phyloP scores from a whole-genome alignment of 2,329 filamentous ascomycete species.

The Diaporthe citrichinensis region DNA sequence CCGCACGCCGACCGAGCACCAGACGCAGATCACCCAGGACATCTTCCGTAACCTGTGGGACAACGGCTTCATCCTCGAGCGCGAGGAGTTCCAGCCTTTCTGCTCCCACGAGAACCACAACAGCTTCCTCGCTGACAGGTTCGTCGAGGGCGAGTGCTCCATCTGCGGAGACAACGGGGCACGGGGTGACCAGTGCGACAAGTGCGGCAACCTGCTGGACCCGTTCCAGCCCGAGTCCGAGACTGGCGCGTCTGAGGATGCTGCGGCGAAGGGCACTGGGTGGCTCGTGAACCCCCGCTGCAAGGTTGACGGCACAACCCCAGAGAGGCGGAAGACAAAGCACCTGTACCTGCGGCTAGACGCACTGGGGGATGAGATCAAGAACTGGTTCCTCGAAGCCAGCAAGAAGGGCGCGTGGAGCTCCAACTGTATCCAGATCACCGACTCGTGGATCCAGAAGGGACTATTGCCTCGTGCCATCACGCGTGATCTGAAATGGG shows the following conservation, averaged over 20 bases:
- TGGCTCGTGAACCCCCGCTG: constrained; percentile 79
- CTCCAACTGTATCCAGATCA: constrained; percentile 81
- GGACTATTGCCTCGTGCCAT: constrained; percentile 90
- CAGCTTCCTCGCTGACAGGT: constrained; percentile 87
- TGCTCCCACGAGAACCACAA: constrained; percentile 78
- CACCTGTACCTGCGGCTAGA: constrained; percentile 93
- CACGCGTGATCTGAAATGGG: constrained; percentile 94
- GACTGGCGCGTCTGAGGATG: constrained; percentile 49
- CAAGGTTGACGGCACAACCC: constrained; percentile 89
- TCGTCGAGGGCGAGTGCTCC: constrained; percentile 84
- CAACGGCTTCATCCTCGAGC: constrained; percentile 90
- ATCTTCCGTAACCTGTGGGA: constrained; percentile 91
- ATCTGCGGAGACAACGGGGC: constrained; percentile 81
- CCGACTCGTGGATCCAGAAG: constrained; percentile 84
- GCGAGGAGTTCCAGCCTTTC: constrained; percentile 89
- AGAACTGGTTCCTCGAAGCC: constrained; percentile 82
- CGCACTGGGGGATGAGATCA: constrained; percentile 82
- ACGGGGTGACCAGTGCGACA: constrained; percentile 70
- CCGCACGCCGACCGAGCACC: constrained; percentile 87
- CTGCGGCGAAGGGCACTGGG: constrained; percentile 60
- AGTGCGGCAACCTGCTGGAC: constrained; percentile 80
- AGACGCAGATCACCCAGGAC: constrained; percentile 93
- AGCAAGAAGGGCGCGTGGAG: constrained; percentile 84
- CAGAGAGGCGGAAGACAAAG: constrained; percentile 85
- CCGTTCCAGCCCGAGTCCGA: constrained; percentile 70